phyloP scores from a whole-genome alignment of 129 eudicot species.

The Tanacetum coccineum region DNA sequence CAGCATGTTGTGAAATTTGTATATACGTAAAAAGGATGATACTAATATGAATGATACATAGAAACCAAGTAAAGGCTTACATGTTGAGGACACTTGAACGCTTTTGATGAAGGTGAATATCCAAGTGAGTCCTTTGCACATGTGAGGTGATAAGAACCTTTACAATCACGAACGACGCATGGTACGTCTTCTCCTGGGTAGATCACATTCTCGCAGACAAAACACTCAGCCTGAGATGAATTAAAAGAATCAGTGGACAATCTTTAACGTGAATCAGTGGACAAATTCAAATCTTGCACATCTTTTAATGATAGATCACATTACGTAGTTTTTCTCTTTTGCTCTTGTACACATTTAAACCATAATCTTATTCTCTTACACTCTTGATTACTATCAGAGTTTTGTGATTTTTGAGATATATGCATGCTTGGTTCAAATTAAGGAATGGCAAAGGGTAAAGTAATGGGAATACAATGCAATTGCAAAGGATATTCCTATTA shows the following conservation, averaged over 20 bases:
- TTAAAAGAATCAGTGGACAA: neutral
- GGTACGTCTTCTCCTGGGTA: constrained; percentile 58
- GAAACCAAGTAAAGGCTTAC: constrained; percentile 35
- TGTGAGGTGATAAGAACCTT: constrained; percentile 49
- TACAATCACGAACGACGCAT: constrained; percentile 72
- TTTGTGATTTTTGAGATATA: no score
- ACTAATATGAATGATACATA: neutral
- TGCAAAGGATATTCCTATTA: no score
- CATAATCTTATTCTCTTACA: no score
- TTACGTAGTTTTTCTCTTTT: no score
- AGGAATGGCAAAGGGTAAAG: no score
- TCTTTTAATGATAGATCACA: no score
- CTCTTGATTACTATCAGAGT: no score
- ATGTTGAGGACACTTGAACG: constrained; percentile 93
- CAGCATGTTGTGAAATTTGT: constrained; percentile 3
- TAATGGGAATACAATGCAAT: no score
- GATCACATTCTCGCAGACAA: constrained; percentile 50
- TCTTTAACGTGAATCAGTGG: neutral
- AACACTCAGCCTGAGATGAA: constrained; percentile 58
- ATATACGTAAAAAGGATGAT: neutral
- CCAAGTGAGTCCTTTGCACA: constrained; percentile 57
- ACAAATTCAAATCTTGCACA: neutral
- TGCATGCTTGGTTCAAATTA: no score
- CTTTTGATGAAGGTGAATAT: constrained; percentile 36
- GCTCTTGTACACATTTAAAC: no score